Evolutionary conservation across 768 basidiomycete genomes (phyloP), one percentile per base, ranked within the genome.

Genomic region (Coprinopsis marcescibilis): DNA sequence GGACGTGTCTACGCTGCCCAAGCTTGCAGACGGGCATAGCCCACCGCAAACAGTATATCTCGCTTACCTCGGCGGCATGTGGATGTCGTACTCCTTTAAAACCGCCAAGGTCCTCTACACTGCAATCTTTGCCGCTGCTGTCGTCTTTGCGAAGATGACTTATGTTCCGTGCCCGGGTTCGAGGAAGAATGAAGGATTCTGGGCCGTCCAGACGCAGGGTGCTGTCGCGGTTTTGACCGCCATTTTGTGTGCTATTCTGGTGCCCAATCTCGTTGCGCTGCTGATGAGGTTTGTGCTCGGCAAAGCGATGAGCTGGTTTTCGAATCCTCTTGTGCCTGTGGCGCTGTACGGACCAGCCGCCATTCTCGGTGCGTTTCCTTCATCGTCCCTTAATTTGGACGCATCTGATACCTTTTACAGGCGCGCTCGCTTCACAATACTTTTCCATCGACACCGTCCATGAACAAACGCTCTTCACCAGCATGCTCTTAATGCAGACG

Each of bases 221-320:
- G 44, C 71, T 7, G 51, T 70, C 0, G 81, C 82, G 1, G 68
- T 85, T 3, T 14, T 70, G 26, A 61, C 65, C 2, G 78, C 80
- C 35, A 48, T 83, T 19, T 42, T 80, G 2, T 83, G 82, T 0
- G 77, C 82, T 0, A 25, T 89, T 2, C 42, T 85, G 1, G 67
- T 72, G 1, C 81, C 88, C 0, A 93, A 95, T 53, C 49, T 74
- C 1, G 73, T 88, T 0, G 95, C 94, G 0, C 57, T 80, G 1
- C 48, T 89, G 11, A 85, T 95, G 81, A 61, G 65, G 21, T 59
- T 61, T 3, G 75, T 79, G 0, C 60, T 91, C 17, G 72, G 77
- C 6, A 84, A 78, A 62, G 73, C 78, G 0, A 77, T 95, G 78
- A 87, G 86, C 56, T 97, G 93, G 93, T 96, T 89, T 63, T 70